Percentiles rank a stretch among this genome's conserved stretches.
These are phyloP conservation scores for Wickerhamiella allomyrinae DNA, from an alignment of 805 yeast species.

Conservation along the genomic window DNA sequence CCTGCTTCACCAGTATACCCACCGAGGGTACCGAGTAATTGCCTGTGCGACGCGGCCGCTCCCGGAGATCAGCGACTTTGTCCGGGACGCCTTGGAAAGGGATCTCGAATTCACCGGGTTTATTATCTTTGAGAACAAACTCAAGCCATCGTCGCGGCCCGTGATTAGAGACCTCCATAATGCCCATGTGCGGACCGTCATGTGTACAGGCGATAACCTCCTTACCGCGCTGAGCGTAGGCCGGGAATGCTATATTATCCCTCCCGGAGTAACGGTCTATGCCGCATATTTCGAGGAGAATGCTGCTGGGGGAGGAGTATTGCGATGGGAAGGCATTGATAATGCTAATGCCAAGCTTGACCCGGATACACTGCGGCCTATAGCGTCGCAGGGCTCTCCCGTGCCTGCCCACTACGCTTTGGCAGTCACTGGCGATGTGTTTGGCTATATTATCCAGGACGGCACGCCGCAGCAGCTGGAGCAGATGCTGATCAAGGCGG, in stretches of 20 bases:
- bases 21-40: constrained; percentile 86
- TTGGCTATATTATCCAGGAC: constrained; percentile 51
- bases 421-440: constrained; percentile 89
- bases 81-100: constrained; percentile 54
- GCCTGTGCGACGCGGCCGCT: constrained; percentile 76
- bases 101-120: constrained; percentile 70
- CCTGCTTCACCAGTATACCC: constrained; percentile 71
- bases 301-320: constrained; percentile 9
- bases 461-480: constrained; percentile 32
- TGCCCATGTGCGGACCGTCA: constrained; percentile 69
- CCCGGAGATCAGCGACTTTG: constrained; percentile 41
- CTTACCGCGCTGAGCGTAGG: constrained; percentile 91
- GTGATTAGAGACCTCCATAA: constrained; percentile 45
- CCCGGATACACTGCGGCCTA: constrained; percentile 42
- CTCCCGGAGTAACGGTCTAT: constrained; percentile 32
- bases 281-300: constrained; percentile 52
- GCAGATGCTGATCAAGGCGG: constrained; percentile 54
- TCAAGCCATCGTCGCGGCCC: constrained; percentile 51
- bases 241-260: constrained; percentile 60
- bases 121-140: constrained; percentile 80
- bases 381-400: constrained; percentile 4
- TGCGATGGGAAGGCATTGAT: constrained; percentile 31
- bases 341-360: constrained; percentile 41
- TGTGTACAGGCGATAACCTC: constrained; percentile 98
- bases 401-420: constrained; percentile 36